Base-by-base conservation (phyloP, 345 rosid genomes). In the Murraya koenigii region DNA sequence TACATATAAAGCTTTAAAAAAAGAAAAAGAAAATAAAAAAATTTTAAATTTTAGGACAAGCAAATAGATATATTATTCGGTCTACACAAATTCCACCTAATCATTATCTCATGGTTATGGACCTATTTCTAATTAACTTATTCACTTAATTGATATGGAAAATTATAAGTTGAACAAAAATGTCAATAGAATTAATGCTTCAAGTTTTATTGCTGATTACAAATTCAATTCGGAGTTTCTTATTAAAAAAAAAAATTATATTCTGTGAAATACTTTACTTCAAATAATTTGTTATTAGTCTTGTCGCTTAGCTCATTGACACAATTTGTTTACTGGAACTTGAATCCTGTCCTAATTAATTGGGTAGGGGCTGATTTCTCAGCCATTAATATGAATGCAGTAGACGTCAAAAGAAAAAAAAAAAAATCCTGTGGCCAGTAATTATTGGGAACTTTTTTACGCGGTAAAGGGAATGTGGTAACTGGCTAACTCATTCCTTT, bases 21-120 rank as follows among this genome's bases (percentile, higher is more conserved):
- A 52, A 66, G 69, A 39, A 41, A 44, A 36, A 66, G 35, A 15
- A 41, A 9, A n/a, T n/a, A n/a, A n/a, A 22, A 1, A 4, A 14
- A 49, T 65, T 71, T 75, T 65, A 17, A 66, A 78, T 75, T 60
- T 74, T 62, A 66, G 20, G 52, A 77, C 65, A 74, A 74, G 39
- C 6, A 38, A n/a, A n/a, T 4, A 1, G 22, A 49, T 49, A 3
- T 17, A 49, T 49, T 15, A 6, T 17, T 49, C 20, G 55, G 0
- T 15, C 22, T 49, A 49, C 33, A 33, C 19, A 72, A 39, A 78
- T 67, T 79, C 82, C 66, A 68, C 68, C 64, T 67, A 77, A 77
- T 71, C 81, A 71, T 75, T 44, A 66, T 70, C 32, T 63, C 20
- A 15, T 61, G 5, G 30, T 15, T 62, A 14, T 5, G 26, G 61